A percentile compares a stretch with the other conserved stretches of the same genome.
phyloP scores from a whole-genome alignment of 2,329 filamentous ascomycete genomes.

The Madurella fahalii region DNA sequence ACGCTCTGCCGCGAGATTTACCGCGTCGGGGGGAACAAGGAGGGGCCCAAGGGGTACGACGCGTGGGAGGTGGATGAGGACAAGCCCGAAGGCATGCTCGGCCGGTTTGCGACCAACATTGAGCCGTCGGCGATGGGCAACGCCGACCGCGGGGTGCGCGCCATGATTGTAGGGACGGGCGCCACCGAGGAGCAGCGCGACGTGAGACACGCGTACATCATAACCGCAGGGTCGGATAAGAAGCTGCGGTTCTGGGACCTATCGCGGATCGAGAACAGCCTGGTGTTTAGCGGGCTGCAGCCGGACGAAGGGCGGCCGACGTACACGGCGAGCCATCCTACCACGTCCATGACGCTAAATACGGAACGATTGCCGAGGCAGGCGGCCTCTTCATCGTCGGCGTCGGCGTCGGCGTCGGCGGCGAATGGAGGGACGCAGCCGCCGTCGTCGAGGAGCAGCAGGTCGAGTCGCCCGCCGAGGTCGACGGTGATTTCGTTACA shows the following conservation, averaged over 20 bases:
- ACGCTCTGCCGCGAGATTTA: conserved; percentile 85
- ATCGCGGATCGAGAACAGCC: conserved; percentile 69
- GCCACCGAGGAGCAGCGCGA: conserved; percentile 56
- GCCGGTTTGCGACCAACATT: conserved; percentile 73
- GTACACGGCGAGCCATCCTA: conserved; percentile 63
- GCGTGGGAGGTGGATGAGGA: conserved; percentile 90
- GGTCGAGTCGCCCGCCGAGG: conserved; percentile 52
- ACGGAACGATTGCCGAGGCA: conserved; percentile 55
- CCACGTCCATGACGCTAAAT: conserved; percentile 60
- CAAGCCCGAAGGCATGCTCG: conserved; percentile 78
- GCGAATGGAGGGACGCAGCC: conserved; percentile 31
- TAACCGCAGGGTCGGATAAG: conserved; percentile 85
- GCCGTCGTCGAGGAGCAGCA: conserved; percentile 24
- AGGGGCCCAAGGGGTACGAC: conserved; percentile 65
- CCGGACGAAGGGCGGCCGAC: conserved; percentile 67
- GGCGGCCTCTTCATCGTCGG: conserved; percentile 28
- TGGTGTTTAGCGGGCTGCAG: conserved; percentile 74
- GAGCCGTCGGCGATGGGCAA: conserved; percentile 55
- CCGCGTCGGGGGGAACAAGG: conserved; percentile 60
- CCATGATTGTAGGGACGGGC: conserved; percentile 70
- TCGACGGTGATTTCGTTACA: conserved; percentile 83
- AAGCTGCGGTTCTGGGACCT: conserved; percentile 95
- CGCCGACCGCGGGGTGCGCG: conserved; percentile 65
- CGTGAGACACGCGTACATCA: conserved; percentile 73
- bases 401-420: conserved; percentile 26